Conservation (phyloP, 202 grass and related monocot genomes). For the Tripidium arundinaceum region DNA sequence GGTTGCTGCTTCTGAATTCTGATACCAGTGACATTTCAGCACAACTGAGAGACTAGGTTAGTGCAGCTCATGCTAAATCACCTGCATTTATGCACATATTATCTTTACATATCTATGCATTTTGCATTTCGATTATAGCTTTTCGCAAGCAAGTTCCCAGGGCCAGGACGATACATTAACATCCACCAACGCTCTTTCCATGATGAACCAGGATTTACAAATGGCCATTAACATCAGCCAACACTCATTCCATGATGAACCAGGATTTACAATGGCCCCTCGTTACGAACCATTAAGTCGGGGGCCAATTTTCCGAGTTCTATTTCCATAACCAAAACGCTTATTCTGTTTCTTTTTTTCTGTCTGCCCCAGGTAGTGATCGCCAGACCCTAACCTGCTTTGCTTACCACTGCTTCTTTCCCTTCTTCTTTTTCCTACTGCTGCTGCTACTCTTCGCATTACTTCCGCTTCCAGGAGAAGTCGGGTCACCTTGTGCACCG, state of each 20-base stretch:
- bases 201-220: background rate
- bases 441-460: constrained; percentile 37
- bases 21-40: background rate
- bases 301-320: background rate
- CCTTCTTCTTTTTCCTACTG: constrained; percentile 67
- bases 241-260: background rate
- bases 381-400: background rate
- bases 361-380: background rate
- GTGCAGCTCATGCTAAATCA: too few species aligned
- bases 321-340: background rate
- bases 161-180: background rate
- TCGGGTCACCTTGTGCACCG: constrained; percentile 33
- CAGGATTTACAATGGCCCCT: background rate
- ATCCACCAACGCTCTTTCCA: background rate
- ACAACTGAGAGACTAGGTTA: too few species aligned
- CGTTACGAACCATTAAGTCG: background rate
- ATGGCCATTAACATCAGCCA: background rate
- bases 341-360: constrained; percentile 19
- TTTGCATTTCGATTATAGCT: too few species aligned
- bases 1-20: background rate
- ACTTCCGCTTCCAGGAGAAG: constrained; percentile 45
- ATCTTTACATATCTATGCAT: too few species aligned
- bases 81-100: too few species aligned
- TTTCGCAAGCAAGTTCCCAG: background rate
- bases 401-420: constrained; percentile 78